Percentiles rank a stretch among this genome's conserved stretches.
These are phyloP conservation scores for Simplicillium sp. DNA, from an alignment of 2,329 filamentous ascomycete genomes.

Conservation along the genomic window DNA sequence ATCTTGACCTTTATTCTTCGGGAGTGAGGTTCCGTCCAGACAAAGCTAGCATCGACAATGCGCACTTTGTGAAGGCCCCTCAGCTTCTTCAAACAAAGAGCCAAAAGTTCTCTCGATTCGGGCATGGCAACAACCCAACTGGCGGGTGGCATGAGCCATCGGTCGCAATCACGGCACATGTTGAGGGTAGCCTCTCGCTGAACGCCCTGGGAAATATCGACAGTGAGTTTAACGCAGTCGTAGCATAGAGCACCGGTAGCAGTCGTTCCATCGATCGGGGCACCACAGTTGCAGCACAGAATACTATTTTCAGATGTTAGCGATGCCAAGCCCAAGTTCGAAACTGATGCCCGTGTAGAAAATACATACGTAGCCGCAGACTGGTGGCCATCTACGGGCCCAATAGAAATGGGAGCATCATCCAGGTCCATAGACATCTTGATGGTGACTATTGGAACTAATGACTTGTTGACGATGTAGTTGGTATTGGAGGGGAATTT, in stretches of 20 bases:
- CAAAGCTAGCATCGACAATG: conserved; percentile 91
- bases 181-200: conserved; percentile 84
- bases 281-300: conserved; percentile 95
- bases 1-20: conserved; percentile 88
- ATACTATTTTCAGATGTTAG: conserved; percentile 45
- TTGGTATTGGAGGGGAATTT: conserved; percentile 10
- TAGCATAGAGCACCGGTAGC: conserved; percentile 83
- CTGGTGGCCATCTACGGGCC: conserved; percentile 19
- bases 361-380: conserved; percentile 29
- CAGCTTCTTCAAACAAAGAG: conserved; percentile 82
- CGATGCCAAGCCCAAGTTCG: background rate
- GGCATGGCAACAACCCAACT: conserved; percentile 79
- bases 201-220: conserved; percentile 87
- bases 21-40: conserved; percentile 98
- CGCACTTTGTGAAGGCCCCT: conserved; percentile 80
- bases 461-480: conserved; percentile 1
- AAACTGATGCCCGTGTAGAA: background rate
- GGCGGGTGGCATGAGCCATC: conserved; percentile 79
- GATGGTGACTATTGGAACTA: conserved; percentile 7
- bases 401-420: conserved; percentile 29
- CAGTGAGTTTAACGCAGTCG: conserved; percentile 89
- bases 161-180: conserved; percentile 88
- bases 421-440: conserved; percentile 35
- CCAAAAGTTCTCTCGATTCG: conserved; percentile 87
- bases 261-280: conserved; percentile 85